Evolutionary conservation across 2,329 filamentous ascomycete species (phyloP), one percentile per base, ranked within the genome.

Genomic region (Aureobasidium sp.): DNA sequence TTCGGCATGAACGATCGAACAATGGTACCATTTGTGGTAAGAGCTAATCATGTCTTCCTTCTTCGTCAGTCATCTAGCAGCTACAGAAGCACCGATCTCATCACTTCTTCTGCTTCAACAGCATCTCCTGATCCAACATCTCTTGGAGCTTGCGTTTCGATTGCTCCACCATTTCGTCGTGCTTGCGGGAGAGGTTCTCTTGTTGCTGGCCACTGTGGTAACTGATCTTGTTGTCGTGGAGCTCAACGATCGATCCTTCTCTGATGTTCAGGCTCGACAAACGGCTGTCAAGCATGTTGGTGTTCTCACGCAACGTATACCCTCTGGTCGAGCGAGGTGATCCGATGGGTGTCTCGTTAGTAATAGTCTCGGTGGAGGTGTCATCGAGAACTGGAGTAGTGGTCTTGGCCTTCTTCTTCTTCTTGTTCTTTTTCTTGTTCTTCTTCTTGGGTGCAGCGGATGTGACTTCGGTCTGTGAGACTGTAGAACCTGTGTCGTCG

Each of bases 331-430:
- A 37, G 49, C n/a, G 34, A 34, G 47, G 59, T 3, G 59, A 61
- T 22, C 48, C 59, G 14, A 25, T 29, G 11, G 48, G 59, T 9
- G 60, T 62, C 29, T 55, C 29, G 14, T 53, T 34, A 8, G 39
- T 14, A 34, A 62, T 14, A 11, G 60, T 62, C 12, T 42, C 60
- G 14, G 49, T 55, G 14, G 60, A 62, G 5, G 51, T 47, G 8
- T 56, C 60, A 5, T 48, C 37, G 6, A 22, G 58, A 11, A 36
- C 27, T 22, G 39, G 39, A 25, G 47, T 37, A 8, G 20, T 31
- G 17, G 11, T 47, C 60, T 56, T 56, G 31, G 20, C 25, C 51
- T 62, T 62, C 60, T 62, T 61, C 36, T 52, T 53, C 39, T 53
- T 62, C 29, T 44, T 51, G 25, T 11, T 48, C 14, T 47, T 47